Percentiles rank a stretch among this genome's conserved stretches.
Evolutionary conservation across 768 basidiomycete genomes (phyloP).

Genomic region (Boletellus ananas): DNA sequence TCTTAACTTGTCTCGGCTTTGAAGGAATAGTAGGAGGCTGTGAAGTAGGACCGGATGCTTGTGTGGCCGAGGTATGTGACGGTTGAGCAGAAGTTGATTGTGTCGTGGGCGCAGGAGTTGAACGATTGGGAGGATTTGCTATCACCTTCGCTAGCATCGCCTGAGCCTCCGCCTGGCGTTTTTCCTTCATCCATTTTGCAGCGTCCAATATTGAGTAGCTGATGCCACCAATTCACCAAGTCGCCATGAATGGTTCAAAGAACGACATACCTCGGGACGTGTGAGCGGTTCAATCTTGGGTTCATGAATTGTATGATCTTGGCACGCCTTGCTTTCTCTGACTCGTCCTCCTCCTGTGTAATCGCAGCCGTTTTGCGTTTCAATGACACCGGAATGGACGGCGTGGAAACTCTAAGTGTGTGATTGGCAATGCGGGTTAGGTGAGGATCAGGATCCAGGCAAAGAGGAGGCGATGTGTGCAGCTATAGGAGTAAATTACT

Average conservation of each 20-base stretch:
- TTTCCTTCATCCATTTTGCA: conserved; percentile 32
- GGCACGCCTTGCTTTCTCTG: conserved; percentile 63
- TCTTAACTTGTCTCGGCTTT: conserved; percentile 27
- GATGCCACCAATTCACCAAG: conserved; percentile 1
- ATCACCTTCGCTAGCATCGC: conserved; percentile 23
- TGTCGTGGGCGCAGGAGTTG: conserved; percentile 27
- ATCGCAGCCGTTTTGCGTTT: conserved; percentile 71
- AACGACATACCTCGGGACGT: conserved; percentile 45
- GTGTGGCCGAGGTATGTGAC: conserved; percentile 30
- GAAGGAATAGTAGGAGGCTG: conserved; percentile 28
- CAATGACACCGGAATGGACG: conserved; percentile 66
- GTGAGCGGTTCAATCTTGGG: conserved; percentile 46
- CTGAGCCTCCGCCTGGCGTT: conserved; percentile 24
- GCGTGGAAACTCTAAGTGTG: conserved; percentile 66
- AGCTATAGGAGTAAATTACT: conserved; percentile 42
- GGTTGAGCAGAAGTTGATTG: conserved; percentile 35
- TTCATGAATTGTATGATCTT: conserved; percentile 82
- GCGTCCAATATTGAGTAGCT: conserved; percentile 62
- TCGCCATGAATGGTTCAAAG: background rate
- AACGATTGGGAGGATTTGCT: conserved; percentile 28
- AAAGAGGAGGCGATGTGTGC: conserved; percentile 70
- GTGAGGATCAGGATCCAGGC: conserved; percentile 76
- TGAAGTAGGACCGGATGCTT: conserved; percentile 22
- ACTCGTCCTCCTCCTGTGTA: conserved; percentile 74
- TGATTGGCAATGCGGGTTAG: conserved; percentile 74